Percentiles rank a stretch among this genome's conserved stretches.
phyloP scores from a whole-genome alignment of 2,329 filamentous ascomycete species.

The Penicillium hordei region DNA sequence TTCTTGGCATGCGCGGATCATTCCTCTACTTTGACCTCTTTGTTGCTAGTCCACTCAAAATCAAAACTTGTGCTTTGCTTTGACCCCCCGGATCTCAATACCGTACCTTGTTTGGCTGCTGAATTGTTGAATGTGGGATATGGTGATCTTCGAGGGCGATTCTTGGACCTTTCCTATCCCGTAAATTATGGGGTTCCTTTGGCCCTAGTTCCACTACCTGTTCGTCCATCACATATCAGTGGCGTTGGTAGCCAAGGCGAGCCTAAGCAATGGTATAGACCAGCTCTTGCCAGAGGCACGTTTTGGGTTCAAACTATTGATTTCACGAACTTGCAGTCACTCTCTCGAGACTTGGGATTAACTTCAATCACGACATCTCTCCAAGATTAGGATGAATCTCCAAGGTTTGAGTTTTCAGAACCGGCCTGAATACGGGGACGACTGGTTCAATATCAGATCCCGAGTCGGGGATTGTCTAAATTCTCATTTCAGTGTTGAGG shows the following conservation, averaged over 20 bases:
- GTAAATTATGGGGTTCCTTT: background rate
- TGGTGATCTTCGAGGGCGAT: background rate
- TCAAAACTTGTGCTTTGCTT: conserved; percentile 10
- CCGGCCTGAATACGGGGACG: background rate
- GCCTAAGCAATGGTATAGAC: background rate
- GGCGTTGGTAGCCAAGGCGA: background rate
- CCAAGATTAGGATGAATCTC: background rate
- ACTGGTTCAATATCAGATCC: background rate
- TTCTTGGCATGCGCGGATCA: conserved; percentile 15
- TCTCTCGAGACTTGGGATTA: background rate
- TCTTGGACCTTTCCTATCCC: background rate
- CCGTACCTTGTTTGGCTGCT: background rate
- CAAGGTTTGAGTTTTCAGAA: background rate
- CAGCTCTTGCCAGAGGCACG: background rate
- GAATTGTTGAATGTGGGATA: background rate
- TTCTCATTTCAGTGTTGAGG: background rate
- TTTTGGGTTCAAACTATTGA: conserved; percentile 10
- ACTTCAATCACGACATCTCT: conserved; percentile 16
- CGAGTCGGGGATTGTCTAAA: background rate
- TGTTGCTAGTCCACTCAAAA: background rate
- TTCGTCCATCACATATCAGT: background rate
- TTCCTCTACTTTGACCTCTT: conserved; percentile 2
- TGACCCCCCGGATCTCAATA: background rate
- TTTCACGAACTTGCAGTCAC: background rate
- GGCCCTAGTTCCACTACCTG: background rate